These are phyloP conservation scores for Gnomoniopsis smithogilvyi DNA, from an alignment of 2,329 filamentous ascomycete species.

Conservation along the genomic window DNA sequence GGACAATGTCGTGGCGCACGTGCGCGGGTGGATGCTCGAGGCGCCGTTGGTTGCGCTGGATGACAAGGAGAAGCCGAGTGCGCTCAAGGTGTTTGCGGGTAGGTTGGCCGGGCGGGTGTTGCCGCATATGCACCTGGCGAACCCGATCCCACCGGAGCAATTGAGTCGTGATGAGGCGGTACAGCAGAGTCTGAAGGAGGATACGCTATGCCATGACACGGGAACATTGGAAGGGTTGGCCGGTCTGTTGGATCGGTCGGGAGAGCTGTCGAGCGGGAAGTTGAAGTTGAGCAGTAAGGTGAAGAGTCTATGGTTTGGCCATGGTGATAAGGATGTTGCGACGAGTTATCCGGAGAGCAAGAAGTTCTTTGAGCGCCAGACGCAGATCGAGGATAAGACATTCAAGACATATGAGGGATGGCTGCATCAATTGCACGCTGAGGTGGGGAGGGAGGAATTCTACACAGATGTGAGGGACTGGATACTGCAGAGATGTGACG, in stretches of 20 bases:
- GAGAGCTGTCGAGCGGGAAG: conserved; percentile 54
- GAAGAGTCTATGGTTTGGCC: conserved; percentile 65
- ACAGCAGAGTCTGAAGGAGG: conserved; percentile 57
- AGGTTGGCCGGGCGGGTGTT: conserved; percentile 65
- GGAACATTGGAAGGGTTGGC: conserved; percentile 81
- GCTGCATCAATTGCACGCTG: conserved; percentile 71
- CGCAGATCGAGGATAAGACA: conserved; percentile 61
- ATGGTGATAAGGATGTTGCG: conserved; percentile 72
- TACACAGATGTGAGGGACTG: conserved; percentile 61
- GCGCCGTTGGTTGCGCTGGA: conserved; percentile 77
- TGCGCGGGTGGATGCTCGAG: conserved; percentile 74
- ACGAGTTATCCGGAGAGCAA: conserved; percentile 64
- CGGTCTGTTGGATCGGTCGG: conserved; percentile 72
- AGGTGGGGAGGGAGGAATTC: conserved; percentile 52
- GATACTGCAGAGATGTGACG: conserved; percentile 50
- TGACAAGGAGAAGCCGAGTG: conserved; percentile 59
- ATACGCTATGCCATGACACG: conserved; percentile 74
- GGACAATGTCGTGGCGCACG: conserved; percentile 49
- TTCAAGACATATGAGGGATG: conserved; percentile 74
- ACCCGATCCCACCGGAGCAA: conserved; percentile 61
- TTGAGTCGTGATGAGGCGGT: conserved; percentile 67
- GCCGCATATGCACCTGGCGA: conserved; percentile 64
- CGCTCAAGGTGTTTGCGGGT: conserved; percentile 62
- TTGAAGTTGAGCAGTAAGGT: conserved; percentile 52
- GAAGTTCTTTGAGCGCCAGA: conserved; percentile 57